These are phyloP conservation scores for Scedosporium dehoogii DNA, from an alignment of 2,329 filamentous ascomycete genomes.

Conservation along the genomic window DNA sequence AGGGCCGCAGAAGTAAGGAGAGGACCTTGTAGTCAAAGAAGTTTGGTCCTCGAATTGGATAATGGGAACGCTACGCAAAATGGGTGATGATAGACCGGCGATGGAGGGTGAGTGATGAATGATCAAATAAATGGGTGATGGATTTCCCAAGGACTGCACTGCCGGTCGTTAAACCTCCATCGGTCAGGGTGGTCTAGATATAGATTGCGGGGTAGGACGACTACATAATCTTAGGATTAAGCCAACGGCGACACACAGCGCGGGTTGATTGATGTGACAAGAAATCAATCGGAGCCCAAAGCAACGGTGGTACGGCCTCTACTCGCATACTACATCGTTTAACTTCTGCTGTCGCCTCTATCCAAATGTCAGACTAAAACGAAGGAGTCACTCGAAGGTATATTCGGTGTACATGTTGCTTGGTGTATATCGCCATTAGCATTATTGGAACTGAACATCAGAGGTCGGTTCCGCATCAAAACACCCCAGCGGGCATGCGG, in stretches of 20 bases:
- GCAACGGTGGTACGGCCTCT: too few species aligned
- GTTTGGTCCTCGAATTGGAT: not conserved
- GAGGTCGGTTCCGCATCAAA: too few species aligned
- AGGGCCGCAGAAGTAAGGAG: not conserved
- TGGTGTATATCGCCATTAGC: not conserved
- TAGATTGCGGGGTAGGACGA: not conserved
- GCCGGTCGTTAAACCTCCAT: not conserved
- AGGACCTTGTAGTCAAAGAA: not conserved
- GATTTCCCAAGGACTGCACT: too few species aligned
- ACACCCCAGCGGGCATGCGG: too few species aligned
- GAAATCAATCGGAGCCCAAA: too few species aligned
- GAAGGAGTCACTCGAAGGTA: not conserved
- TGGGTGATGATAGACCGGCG: not conserved
- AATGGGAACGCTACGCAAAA: not conserved
- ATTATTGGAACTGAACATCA: too few species aligned
- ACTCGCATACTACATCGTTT: not conserved
- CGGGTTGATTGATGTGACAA: not conserved
- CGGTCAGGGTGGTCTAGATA: not conserved
- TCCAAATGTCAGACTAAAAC: not conserved
- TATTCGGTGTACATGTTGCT: not conserved
- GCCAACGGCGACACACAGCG: not conserved
- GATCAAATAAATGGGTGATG: too few species aligned
- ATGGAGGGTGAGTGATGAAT: not conserved
- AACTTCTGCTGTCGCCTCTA: not conserved
- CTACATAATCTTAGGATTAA: not conserved